Base-by-base conservation (phyloP, 371 early-diverging fungal genomes). In the Mortierella sp. region DNA sequence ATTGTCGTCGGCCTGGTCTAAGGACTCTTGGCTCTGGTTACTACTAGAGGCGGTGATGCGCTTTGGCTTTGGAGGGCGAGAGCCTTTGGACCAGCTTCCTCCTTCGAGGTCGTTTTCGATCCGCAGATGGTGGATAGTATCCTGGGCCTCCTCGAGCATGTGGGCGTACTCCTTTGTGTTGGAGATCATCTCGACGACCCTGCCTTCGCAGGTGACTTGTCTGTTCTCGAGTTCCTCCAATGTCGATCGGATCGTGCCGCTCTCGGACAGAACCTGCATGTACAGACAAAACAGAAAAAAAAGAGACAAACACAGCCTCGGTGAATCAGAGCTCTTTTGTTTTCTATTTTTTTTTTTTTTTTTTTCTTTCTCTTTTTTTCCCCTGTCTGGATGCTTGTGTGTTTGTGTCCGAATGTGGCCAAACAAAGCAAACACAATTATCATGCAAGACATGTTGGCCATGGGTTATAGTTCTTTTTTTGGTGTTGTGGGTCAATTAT, bases 141-240 rank as follows among this genome's bases (percentile, higher is more conserved):
- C 88, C 66, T 90, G 91, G 2, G 91, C 91, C 63, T 89, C 87
- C 62, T 90, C 89, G 21, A 90, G 82, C 52, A 88, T 56, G 18
- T 84, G 70, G 9, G 91, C 88, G 75, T 90, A 90, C 70, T 90
- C 89, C 61, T 88, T 83, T 14, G 91, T 89, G 62, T 88, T 88
- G 45, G 86, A 85, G 45, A 89, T 88, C 87, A 90, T 88, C 37
- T 84, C 83, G 23, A 86, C 82, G 19, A 90, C 74, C 62, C 85
- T 85, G 37, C 87, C 87, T 56, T 90, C 91, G 37, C 87, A 87
- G 57, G 89, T 86, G 18, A 84, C 68, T 58, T 90, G 91, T 18
- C 89, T 87, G 0, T 81, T 65, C 71, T 90, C 91, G n/a, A 90
- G 69, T 68, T 90, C 89, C 30, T 86, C 85, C 61, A 90, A 82